Conservation (phyloP, 129 eudicot genomes). For the Chrysanthemum lavandulifolium region DNA sequence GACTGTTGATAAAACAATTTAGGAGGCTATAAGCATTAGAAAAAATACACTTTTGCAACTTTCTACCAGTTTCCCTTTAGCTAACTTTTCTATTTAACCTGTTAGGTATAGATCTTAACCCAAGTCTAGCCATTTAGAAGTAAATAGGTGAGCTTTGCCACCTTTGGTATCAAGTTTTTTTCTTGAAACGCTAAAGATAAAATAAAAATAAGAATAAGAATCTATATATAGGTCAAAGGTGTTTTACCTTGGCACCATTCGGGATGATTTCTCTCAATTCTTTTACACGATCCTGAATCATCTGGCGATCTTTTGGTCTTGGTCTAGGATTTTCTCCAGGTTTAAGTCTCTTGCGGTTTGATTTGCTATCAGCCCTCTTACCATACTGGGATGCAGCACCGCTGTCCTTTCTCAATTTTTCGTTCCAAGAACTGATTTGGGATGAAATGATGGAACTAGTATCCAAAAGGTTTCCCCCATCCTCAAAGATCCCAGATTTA, state of each 20-base stretch:
- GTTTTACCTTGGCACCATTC: slow-evolving; percentile 72
- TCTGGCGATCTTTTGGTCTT: slow-evolving; percentile 96
- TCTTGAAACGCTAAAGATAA: not conserved
- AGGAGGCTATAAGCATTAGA: not conserved
- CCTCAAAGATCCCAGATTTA: slow-evolving; percentile 48
- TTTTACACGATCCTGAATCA: slow-evolving; percentile 98
- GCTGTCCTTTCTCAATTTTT: slow-evolving; percentile 31
- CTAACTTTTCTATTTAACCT: not conserved
- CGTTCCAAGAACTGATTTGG: slow-evolving; percentile 64
- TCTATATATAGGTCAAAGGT: not conserved
- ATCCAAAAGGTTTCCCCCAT: slow-evolving; percentile 37
- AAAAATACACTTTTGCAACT: not conserved
- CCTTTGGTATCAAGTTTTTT: not conserved
- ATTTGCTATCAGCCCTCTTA: slow-evolving; percentile 59
- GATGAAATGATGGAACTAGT: slow-evolving; percentile 61
- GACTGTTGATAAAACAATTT: not conserved
- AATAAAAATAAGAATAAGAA: slow-evolving; percentile 4
- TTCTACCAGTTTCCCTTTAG: not conserved
- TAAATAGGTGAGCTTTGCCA: not conserved
- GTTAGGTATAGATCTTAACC: not conserved
- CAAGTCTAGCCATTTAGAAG: not conserved
- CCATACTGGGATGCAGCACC: slow-evolving; percentile 52
- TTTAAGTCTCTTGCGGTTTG: slow-evolving; percentile 78
- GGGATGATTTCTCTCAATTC: slow-evolving; percentile 90
- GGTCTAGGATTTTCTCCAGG: slow-evolving; percentile 94